phyloP scores from a whole-genome alignment of 768 basidiomycete species.

The Leccinum sublutescens region DNA sequence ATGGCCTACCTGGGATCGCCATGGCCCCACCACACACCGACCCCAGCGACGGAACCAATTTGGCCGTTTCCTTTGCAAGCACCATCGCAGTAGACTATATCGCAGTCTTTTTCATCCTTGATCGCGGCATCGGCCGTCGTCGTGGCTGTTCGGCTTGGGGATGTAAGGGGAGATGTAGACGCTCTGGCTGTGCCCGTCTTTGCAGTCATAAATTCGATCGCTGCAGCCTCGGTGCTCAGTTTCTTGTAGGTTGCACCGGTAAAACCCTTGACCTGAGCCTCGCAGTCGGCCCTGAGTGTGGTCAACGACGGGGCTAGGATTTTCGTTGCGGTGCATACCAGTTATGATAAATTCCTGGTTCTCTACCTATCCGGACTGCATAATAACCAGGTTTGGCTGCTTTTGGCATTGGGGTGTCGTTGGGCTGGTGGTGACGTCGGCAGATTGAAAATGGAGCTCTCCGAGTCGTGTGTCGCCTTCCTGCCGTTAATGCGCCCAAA shows the following conservation, averaged over 20 bases:
- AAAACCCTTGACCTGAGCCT: slow-evolving; percentile 66
- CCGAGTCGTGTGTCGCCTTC: not conserved
- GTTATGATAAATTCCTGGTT: slow-evolving; percentile 62
- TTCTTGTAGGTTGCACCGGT: slow-evolving; percentile 64
- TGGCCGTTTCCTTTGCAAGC: slow-evolving; percentile 84
- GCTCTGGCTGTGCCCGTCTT: slow-evolving; percentile 25
- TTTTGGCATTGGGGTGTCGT: slow-evolving; percentile 33
- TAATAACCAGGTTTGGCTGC: slow-evolving; percentile 55
- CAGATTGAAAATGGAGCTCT: not conserved
- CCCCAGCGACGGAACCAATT: slow-evolving; percentile 62
- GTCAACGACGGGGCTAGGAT: slow-evolving; percentile 24
- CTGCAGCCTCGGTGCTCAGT: slow-evolving; percentile 54
- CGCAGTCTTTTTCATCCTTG: slow-evolving; percentile 30
- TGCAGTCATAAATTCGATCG: slow-evolving; percentile 51
- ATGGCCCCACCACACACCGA: slow-evolving; percentile 88
- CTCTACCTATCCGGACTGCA: slow-evolving; percentile 65
- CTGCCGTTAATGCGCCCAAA: not conserved
- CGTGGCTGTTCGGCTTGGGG: slow-evolving; percentile 26
- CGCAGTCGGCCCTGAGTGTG: slow-evolving; percentile 63
- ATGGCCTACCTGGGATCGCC: slow-evolving; percentile 53
- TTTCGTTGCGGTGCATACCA: slow-evolving; percentile 55
- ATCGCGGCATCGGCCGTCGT: slow-evolving; percentile 3
- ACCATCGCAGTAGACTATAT: slow-evolving; percentile 83
- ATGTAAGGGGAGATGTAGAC: slow-evolving; percentile 16
- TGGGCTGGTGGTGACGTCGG: not conserved